phyloP scores from a whole-genome alignment of 2,329 filamentous ascomycete species.

The Talaromyces funiculosus region DNA sequence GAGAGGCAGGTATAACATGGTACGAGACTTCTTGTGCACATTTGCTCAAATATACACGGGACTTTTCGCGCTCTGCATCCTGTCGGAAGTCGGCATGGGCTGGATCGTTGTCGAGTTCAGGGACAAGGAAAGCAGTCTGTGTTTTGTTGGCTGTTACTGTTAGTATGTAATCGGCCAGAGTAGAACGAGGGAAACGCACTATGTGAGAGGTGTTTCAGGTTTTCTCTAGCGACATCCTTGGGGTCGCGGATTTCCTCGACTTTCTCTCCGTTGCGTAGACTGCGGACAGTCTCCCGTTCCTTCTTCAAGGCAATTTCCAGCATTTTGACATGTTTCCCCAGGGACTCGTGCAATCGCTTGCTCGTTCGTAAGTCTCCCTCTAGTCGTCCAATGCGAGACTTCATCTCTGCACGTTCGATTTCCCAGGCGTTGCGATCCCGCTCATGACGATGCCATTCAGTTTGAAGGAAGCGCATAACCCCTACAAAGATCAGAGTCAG shows the following conservation, averaged over 20 bases:
- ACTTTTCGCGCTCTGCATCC: conserved; percentile 58
- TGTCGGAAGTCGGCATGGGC: conserved; percentile 48
- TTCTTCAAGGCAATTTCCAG: conserved; percentile 83
- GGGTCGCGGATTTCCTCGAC: conserved; percentile 43
- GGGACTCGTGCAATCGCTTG: conserved; percentile 79
- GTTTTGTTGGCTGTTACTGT: conserved; percentile 40
- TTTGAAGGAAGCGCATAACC: conserved; percentile 98
- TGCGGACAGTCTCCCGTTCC: conserved; percentile 65
- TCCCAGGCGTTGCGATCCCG: conserved; percentile 98
- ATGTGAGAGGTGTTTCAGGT: conserved; percentile 34
- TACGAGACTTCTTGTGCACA: conserved; percentile 65
- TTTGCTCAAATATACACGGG: conserved; percentile 57
- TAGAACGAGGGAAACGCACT: conserved; percentile 22
- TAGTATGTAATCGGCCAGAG: background rate
- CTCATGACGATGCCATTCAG: conserved; percentile 98
- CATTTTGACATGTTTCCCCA: conserved; percentile 85
- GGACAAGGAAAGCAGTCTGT: conserved; percentile 48
- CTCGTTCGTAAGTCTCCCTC: conserved; percentile 84
- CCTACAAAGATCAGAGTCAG: conserved; percentile 46
- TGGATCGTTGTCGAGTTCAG: conserved; percentile 36
- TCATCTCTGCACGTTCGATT: conserved; percentile 98
- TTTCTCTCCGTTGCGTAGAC: conserved; percentile 46
- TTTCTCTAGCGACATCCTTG: conserved; percentile 43
- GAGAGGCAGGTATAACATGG: conserved; percentile 59
- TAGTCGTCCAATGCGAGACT: conserved; percentile 87